Conservation (phyloP, 352 stramenopile genomes). For the Phytophthora sp. region DNA sequence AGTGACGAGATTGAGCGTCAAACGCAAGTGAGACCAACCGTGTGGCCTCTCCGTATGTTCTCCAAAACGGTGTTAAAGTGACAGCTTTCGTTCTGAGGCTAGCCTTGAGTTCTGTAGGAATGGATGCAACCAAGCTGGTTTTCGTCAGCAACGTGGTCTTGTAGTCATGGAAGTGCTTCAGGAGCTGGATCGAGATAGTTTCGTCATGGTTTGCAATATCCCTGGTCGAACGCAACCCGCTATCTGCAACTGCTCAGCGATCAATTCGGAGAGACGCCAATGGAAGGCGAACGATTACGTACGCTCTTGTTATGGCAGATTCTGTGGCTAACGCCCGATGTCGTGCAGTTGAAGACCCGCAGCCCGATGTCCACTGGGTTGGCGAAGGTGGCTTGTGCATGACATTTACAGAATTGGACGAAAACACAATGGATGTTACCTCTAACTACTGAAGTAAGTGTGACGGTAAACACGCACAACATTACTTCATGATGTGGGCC, state of each 20-base stretch:
- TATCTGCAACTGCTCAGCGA: slow-evolving; percentile 20
- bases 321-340: slow-evolving; percentile 20
- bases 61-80: no score
- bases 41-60: no score
- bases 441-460: slow-evolving; percentile 27
- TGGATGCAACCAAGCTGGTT: no score
- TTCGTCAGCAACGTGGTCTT: not conserved
- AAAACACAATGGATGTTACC: slow-evolving; percentile 20
- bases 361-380: slow-evolving; percentile 20
- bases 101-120: no score
- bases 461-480: slow-evolving; percentile 38
- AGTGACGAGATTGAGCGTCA: no score
- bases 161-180: slow-evolving; percentile 29
- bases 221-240: slow-evolving; percentile 11
- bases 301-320: slow-evolving; percentile 20
- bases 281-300: slow-evolving; percentile 3
- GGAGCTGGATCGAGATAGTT: slow-evolving; percentile 11
- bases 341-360: slow-evolving; percentile 13
- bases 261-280: slow-evolving; percentile 2
- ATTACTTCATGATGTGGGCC: slow-evolving; percentile 43
- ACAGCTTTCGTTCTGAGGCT: no score
- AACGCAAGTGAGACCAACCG: no score
- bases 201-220: slow-evolving; percentile 22
- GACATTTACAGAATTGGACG: slow-evolving; percentile 19
- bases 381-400: slow-evolving; percentile 25